Evolutionary conservation across 371 early-diverging fungal genomes (phyloP).

Genomic region (Rhizomucor miehei): DNA sequence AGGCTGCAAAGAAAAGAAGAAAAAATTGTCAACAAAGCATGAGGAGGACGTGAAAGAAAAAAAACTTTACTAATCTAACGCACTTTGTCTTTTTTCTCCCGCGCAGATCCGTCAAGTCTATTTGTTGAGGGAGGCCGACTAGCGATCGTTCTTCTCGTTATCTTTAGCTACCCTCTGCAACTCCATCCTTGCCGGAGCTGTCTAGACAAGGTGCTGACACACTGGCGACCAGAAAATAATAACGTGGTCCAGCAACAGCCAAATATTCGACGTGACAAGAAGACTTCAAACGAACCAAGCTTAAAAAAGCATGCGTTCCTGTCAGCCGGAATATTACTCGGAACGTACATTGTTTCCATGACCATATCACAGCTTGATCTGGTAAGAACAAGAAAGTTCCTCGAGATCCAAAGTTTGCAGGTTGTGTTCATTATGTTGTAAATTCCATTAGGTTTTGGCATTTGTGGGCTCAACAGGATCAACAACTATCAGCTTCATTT

Average conservation of each 20-base stretch:
- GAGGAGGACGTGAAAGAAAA: too few species aligned
- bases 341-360: slow-evolving; percentile 64
- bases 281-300: slow-evolving; percentile 14
- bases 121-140: slow-evolving; percentile 85
- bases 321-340: slow-evolving; percentile 59
- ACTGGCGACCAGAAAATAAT: slow-evolving; percentile 15
- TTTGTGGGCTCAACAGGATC: slow-evolving; percentile 7
- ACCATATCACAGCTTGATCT: slow-evolving; percentile 67
- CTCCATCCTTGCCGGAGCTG: slow-evolving; percentile 93
- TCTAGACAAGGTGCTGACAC: slow-evolving; percentile 75
- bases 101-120: slow-evolving; percentile 58
- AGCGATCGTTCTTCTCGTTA: slow-evolving; percentile 87
- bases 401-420: too few species aligned
- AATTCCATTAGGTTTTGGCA: slow-evolving; percentile 1
- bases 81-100: too few species aligned
- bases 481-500: slow-evolving; percentile 1
- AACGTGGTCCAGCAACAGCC: too few species aligned
- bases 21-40: neutral
- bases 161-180: slow-evolving; percentile 97
- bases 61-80: too few species aligned
- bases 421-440: neutral
- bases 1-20: neutral
- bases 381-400: slow-evolving; percentile 15
- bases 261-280: slow-evolving; percentile 7
- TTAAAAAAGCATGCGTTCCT: slow-evolving; percentile 47